Conservation (phyloP, 371 early-diverging fungal genomes). For the Mucor racemosus region DNA sequence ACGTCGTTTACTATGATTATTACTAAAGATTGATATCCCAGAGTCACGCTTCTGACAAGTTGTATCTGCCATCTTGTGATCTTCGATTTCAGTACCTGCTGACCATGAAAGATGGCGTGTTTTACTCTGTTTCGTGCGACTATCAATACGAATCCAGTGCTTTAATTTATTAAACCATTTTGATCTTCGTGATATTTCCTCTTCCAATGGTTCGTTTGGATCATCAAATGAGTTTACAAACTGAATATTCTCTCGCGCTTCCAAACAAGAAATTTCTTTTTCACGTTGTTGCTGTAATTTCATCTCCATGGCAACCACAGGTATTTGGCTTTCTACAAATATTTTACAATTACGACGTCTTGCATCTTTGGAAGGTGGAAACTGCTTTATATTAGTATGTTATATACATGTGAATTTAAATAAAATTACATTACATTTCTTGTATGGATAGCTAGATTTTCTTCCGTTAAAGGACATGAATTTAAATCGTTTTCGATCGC, state of each 20-base stretch:
- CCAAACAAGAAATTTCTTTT: constrained; percentile 9
- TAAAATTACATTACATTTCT: constrained; percentile 9
- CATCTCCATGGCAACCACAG: constrained; percentile 7
- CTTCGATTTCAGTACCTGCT: constrained; percentile 2
- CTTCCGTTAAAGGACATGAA: constrained; percentile 19
- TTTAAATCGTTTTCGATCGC: neutral
- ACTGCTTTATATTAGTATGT: constrained; percentile 9
- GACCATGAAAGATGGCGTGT: constrained; percentile 7
- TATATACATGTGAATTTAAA: neutral
- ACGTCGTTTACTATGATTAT: neutral
- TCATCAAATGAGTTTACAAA: neutral
- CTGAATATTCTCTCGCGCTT: neutral
- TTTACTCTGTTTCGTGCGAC: neutral
- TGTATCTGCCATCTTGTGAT: neutral
- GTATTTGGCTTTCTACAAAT: constrained; percentile 18
- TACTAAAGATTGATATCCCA: constrained; percentile 9
- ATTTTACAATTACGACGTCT: constrained; percentile 7
- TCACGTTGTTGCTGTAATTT: constrained; percentile 6
- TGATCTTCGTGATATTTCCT: neutral
- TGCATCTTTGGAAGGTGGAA: constrained; percentile 16
- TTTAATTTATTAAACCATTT: constrained; percentile 5
- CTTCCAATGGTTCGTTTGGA: neutral
- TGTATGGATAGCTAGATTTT: constrained; percentile 23
- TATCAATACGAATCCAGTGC: constrained; percentile 7
- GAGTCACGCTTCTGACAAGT: constrained; percentile 13